Percentiles rank a stretch among this genome's conserved stretches.
Evolutionary conservation across 345 rosid species (phyloP).

Genomic region (Eutrema japonicum): DNA sequence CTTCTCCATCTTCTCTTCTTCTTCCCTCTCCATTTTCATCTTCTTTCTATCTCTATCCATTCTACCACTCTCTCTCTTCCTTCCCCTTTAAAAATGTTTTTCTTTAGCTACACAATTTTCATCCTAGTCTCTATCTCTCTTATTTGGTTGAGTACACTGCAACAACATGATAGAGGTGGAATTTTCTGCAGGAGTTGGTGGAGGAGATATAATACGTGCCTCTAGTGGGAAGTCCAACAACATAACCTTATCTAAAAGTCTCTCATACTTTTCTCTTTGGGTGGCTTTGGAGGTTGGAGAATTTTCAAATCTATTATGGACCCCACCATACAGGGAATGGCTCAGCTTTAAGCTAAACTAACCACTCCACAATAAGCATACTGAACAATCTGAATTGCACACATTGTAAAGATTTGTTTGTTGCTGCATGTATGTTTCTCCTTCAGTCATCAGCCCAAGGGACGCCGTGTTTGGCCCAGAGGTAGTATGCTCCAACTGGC

Average conservation of each 20-base stretch:
- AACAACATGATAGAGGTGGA: slow-evolving; percentile 14
- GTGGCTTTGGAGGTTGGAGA: slow-evolving; percentile 26
- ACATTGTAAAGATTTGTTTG: slow-evolving; percentile 23
- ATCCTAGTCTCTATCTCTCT: neutral
- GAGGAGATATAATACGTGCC: slow-evolving; percentile 13
- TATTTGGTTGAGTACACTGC: neutral
- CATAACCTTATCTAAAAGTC: slow-evolving; percentile 22
- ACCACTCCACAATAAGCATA: slow-evolving; percentile 14
- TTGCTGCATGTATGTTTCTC: slow-evolving; percentile 1
- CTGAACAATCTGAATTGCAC: slow-evolving; percentile 11
- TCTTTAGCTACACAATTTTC: slow-evolving; percentile 9
- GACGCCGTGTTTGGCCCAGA: slow-evolving; percentile 74
- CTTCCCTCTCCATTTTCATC: slow-evolving; percentile 53
- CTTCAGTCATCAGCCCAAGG: slow-evolving; percentile 59
- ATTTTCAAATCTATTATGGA: slow-evolving; percentile 15
- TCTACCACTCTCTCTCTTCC: slow-evolving; percentile 8
- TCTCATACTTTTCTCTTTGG: slow-evolving; percentile 1
- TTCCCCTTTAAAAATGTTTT: slow-evolving; percentile 3
- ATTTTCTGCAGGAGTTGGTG: slow-evolving; percentile 25
- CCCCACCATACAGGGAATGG: slow-evolving; percentile 26
- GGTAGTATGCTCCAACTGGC: slow-evolving; percentile 72
- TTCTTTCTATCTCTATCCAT: slow-evolving; percentile 52
- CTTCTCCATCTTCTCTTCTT: slow-evolving; percentile 59
- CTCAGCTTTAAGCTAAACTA: slow-evolving; percentile 19
- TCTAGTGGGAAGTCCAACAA: slow-evolving; percentile 26